Conservation (phyloP, 768 basidiomycete genomes). For the Boletus patriciae region DNA sequence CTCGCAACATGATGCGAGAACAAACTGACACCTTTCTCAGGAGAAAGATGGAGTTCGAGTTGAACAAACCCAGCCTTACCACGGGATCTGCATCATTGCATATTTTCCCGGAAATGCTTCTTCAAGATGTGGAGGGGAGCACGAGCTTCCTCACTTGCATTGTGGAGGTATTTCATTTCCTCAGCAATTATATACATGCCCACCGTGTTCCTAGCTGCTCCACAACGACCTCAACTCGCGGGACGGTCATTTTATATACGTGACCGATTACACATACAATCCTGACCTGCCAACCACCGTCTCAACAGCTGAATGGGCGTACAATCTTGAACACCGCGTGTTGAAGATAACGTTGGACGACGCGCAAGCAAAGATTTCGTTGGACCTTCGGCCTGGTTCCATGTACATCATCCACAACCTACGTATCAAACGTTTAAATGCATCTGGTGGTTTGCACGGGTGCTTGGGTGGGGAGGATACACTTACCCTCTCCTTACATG, state of each 20-base stretch:
- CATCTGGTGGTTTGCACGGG: slow-evolving; percentile 20
- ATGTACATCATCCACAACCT: slow-evolving; percentile 53
- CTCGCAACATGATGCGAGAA: not conserved
- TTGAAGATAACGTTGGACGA: slow-evolving; percentile 54
- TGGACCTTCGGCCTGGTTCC: slow-evolving; percentile 40
- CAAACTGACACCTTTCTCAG: slow-evolving; percentile 32
- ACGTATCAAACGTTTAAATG: slow-evolving; percentile 37
- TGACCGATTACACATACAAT: slow-evolving; percentile 66
- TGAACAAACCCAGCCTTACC: slow-evolving; percentile 20
- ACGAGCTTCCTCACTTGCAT: slow-evolving; percentile 52
- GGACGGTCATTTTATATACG: slow-evolving; percentile 45
- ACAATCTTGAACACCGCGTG: slow-evolving; percentile 49
- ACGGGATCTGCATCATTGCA: slow-evolving; percentile 27
- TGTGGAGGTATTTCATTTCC: slow-evolving; percentile 48
- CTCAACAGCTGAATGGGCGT: slow-evolving; percentile 38
- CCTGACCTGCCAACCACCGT: slow-evolving; percentile 38
- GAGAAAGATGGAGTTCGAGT: slow-evolving; percentile 46
- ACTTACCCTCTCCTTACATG: slow-evolving; percentile 21
- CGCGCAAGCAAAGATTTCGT: slow-evolving; percentile 43
- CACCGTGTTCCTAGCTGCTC: slow-evolving; percentile 42
- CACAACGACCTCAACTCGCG: slow-evolving; percentile 36
- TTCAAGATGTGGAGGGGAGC: slow-evolving; percentile 46
- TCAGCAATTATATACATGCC: not conserved
- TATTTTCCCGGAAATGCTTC: slow-evolving; percentile 44
- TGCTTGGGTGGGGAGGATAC: slow-evolving; percentile 30